These are phyloP conservation scores for Penicillium fimorum DNA, from an alignment of 495 filamentous ascomycete genomes.

Conservation along the genomic window DNA sequence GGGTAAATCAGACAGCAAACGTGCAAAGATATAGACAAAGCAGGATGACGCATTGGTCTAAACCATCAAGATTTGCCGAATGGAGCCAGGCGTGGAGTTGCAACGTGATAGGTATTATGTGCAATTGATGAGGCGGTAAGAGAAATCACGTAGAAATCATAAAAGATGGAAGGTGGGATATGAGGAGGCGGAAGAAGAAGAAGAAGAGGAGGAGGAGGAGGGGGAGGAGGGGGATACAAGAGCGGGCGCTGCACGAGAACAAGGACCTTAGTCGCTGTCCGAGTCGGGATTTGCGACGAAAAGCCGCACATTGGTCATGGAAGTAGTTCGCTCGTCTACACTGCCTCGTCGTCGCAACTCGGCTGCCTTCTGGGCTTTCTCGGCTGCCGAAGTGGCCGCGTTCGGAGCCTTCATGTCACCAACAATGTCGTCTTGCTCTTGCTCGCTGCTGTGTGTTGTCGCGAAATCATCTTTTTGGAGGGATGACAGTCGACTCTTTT, in stretches of 20 bases:
- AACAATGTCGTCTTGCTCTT: slow-evolving; percentile 55
- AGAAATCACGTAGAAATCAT: slow-evolving; percentile 18
- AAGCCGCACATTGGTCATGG: slow-evolving; percentile 79
- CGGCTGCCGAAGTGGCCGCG: slow-evolving; percentile 46
- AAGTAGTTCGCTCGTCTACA: slow-evolving; percentile 85
- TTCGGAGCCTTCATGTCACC: slow-evolving; percentile 51
- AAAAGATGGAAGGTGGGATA: slow-evolving; percentile 11
- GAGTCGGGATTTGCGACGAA: slow-evolving; percentile 94
- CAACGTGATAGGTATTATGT: slow-evolving; percentile 28
- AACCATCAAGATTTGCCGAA: slow-evolving; percentile 22
- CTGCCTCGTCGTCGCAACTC: slow-evolving; percentile 83
- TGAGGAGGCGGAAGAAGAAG: slow-evolving; percentile 13
- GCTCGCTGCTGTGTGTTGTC: slow-evolving; percentile 44
- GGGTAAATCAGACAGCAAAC: slow-evolving; percentile 6
- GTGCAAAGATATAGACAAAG: slow-evolving; percentile 22
- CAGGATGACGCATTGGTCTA: neutral
- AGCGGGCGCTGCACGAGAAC: slow-evolving; percentile 11
- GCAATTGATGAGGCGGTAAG: slow-evolving; percentile 18
- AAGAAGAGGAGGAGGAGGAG: slow-evolving; percentile 4
- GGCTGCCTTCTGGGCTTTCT: slow-evolving; percentile 69
- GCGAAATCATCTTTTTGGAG: slow-evolving; percentile 47
- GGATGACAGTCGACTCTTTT: slow-evolving; percentile 39
- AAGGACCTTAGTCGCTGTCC: slow-evolving; percentile 50
- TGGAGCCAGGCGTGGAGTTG: slow-evolving; percentile 12
- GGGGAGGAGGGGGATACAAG: slow-evolving; percentile 4